Percentiles rank a stretch among this genome's conserved stretches.
These are phyloP conservation scores for Fraxinus cuspidata DNA, from an alignment of 257 asterid genomes.

Conservation along the genomic window DNA sequence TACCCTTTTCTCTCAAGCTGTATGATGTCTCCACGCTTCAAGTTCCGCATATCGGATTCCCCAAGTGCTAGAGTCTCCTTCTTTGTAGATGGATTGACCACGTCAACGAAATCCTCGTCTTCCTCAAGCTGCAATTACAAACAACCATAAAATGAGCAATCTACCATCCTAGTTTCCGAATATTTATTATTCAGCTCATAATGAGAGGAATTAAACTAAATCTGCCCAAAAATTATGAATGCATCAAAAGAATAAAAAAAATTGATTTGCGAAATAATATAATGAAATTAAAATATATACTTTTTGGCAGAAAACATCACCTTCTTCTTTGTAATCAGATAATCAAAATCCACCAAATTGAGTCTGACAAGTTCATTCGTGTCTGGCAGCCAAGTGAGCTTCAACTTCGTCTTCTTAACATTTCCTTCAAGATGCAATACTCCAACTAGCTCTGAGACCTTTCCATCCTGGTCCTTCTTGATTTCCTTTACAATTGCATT, in stretches of 20 bases:
- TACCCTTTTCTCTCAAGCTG: constrained; percentile 96
- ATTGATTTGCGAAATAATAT: background rate
- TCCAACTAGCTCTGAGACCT: constrained; percentile 64
- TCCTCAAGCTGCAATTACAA: constrained; percentile 74
- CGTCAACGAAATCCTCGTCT: constrained; percentile 73
- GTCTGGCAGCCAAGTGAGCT: constrained; percentile 90
- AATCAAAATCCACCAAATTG: constrained; percentile 72
- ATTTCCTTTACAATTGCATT: constrained; percentile 81
- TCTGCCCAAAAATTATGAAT: background rate
- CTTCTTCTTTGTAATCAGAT: constrained; percentile 92
- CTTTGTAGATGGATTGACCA: constrained; percentile 72
- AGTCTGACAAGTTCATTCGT: constrained; percentile 65
- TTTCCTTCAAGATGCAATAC: constrained; percentile 86
- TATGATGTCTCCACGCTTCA: constrained; percentile 75
- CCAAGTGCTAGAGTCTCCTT: constrained; percentile 74
- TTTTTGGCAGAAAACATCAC: constrained; percentile 30
- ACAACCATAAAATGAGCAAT: constrained; percentile 8
- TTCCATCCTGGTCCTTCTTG: constrained; percentile 72
- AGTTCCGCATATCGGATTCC: constrained; percentile 82
- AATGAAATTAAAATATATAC: constrained; percentile 5
- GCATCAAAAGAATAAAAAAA: background rate
- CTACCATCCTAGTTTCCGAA: background rate
- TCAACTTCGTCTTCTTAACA: constrained; percentile 89
- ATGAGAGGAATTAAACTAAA: background rate
- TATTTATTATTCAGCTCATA: background rate